phyloP scores from a whole-genome alignment of 2,329 filamentous ascomycete genomes.

The Arthrobotrys sinensis region DNA sequence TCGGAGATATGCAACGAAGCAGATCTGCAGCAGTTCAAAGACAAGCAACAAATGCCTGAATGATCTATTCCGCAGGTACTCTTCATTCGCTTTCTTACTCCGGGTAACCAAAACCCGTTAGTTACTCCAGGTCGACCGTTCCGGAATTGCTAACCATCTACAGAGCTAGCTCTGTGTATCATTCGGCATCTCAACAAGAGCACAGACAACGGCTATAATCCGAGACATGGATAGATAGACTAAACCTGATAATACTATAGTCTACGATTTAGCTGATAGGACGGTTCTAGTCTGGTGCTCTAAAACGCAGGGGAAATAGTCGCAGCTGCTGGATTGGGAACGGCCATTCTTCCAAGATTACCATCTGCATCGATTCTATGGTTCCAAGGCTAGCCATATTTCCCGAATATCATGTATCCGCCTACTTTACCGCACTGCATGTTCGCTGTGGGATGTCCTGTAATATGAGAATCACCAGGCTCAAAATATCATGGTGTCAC shows the following conservation, averaged over 20 bases:
- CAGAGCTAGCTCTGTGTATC: conserved; percentile 1
- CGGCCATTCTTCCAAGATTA: conserved; percentile 2
- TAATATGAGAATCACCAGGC: not conserved
- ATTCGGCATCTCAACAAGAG: not conserved
- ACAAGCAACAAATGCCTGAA: too few relatives aligned
- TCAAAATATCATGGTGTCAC: not conserved
- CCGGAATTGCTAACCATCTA: not conserved
- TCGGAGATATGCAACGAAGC: too few relatives aligned
- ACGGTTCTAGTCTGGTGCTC: not conserved
- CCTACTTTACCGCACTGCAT: not conserved
- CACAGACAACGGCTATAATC: conserved; percentile 10
- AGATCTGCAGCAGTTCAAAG: too few relatives aligned
- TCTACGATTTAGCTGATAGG: conserved; percentile 1
- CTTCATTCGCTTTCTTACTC: not conserved
- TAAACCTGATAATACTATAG: not conserved
- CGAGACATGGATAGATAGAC: conserved; percentile 5
- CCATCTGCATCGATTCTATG: not conserved
- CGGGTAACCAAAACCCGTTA: not conserved
- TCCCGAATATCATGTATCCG: not conserved
- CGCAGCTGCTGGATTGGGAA: not conserved
- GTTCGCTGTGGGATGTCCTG: not conserved
- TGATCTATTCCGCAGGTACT: not conserved
- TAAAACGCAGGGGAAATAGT: not conserved
- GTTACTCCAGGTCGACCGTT: not conserved
- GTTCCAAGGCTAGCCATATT: not conserved